Evolutionary conservation across 2,329 filamentous ascomycete species (phyloP), one percentile per base, ranked within the genome.

Genomic region (Pseudogymnoascus sp.): DNA sequence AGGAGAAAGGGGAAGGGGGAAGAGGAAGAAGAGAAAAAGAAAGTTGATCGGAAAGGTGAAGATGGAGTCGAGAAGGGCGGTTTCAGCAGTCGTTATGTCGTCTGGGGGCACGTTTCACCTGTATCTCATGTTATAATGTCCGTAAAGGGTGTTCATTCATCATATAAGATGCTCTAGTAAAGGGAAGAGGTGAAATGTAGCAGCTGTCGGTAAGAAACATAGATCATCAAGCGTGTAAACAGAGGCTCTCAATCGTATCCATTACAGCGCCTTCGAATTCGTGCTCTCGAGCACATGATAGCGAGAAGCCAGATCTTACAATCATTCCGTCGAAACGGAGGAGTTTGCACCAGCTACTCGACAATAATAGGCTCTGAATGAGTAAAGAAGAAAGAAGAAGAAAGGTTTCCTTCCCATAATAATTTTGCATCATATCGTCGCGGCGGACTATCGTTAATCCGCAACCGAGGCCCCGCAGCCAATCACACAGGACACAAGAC

Each of bases 181-280:
- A 49, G 28, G 28, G 45, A 55, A 30, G 58, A 60, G 33, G 23
- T 60, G 8, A 62, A 67, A 84, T 88, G 85, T 88, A 78, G 86
- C 85, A 80, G 84, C 84, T 84, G 85, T 82, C 85, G 85, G 85
- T 88, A 88, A 88, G 85, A 86, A 82, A 81, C 82, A 81, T 69
- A 77, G 81, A 76, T 84, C 84, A 84, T 79, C 69, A 81, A 84
- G 79, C 76, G 75, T 75, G 73, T 73, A 75, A 70, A 71, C 66
- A 58, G 41, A 66, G 71, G 74, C 79, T 82, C 83, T 88, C 78
- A 79, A 82, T 82, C 84, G 84, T 83, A 86, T 88, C 85, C 85
- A 88, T 85, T 86, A 85, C 84, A 84, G 84, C 81, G 84, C 84
- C 74, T 71, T 74, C 71, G 71, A 69, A 73, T 60, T 61, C 79